These are phyloP conservation scores for Trichoderma sp. DNA, from an alignment of 2,329 filamentous ascomycete genomes.

Conservation along the genomic window DNA sequence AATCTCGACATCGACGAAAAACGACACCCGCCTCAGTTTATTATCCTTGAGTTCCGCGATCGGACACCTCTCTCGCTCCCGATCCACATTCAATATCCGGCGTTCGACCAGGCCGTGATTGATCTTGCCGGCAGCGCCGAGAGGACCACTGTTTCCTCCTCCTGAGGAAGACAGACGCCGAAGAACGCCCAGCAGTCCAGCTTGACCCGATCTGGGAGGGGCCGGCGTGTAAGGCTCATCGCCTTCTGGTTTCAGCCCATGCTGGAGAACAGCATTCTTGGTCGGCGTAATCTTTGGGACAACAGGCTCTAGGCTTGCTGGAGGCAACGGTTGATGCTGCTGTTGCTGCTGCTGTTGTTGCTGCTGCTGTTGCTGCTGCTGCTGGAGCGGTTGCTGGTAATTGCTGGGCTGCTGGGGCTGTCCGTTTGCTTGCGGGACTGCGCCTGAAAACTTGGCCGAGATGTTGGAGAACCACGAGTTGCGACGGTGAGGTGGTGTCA, in stretches of 20 bases:
- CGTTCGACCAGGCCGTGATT: constrained; percentile 73
- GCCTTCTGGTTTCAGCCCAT: constrained; percentile 53
- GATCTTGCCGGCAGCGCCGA: constrained; percentile 28
- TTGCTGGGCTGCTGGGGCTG: neutral
- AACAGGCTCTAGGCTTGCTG: constrained; percentile 32
- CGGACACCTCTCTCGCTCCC: constrained; percentile 71
- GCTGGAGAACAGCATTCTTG: constrained; percentile 59
- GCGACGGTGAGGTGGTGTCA: constrained; percentile 50
- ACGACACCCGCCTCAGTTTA: constrained; percentile 84
- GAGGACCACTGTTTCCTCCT: constrained; percentile 34
- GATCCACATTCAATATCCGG: constrained; percentile 80
- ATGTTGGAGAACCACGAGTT: constrained; percentile 93
- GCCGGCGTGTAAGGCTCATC: constrained; percentile 69
- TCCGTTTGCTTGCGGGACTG: constrained; percentile 35
- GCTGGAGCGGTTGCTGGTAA: constrained; percentile 20
- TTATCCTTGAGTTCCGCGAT: constrained; percentile 75
- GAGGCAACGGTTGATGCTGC: constrained; percentile 23
- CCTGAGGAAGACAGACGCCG: constrained; percentile 72
- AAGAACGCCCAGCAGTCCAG: constrained; percentile 77
- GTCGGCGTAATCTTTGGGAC: constrained; percentile 47
- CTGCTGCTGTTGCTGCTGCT: constrained; percentile 5
- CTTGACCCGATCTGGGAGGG: constrained; percentile 64
- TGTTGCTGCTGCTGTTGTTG: constrained; percentile 14
- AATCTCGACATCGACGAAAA: constrained; percentile 97
- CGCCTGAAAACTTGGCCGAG: constrained; percentile 84